A percentile compares a stretch with the other conserved stretches of the same genome.
Evolutionary conservation across 1,284 basidiomycete species (phyloP).

Genomic region (Fomes fomentarius): DNA sequence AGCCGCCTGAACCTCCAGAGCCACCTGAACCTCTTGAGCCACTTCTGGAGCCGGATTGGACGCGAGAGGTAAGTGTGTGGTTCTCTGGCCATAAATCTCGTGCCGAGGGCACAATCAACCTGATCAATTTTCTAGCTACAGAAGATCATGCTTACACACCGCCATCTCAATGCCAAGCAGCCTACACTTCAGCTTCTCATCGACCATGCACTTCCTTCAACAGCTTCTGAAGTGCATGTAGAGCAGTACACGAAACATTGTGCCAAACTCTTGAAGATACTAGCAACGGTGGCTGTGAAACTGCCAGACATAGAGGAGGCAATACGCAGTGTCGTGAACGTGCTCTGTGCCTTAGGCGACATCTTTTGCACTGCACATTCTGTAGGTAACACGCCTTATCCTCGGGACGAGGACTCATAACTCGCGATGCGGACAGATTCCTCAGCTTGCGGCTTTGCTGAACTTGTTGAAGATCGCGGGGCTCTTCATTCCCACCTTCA

Average conservation of each 20-base stretch:
- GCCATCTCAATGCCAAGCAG: slow-evolving; percentile 35
- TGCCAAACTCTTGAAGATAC: slow-evolving; percentile 48
- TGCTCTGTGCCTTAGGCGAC: slow-evolving; percentile 22
- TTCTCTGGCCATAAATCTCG: too few relatives aligned
- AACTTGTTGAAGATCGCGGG: slow-evolving; percentile 52
- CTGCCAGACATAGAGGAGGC: slow-evolving; percentile 18
- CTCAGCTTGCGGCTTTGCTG: slow-evolving; percentile 52
- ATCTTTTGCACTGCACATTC: slow-evolving; percentile 40
- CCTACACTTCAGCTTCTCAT: slow-evolving; percentile 62
- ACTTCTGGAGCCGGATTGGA: slow-evolving; percentile 40
- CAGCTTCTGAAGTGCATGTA: slow-evolving; percentile 32
- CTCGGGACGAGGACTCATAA: not conserved
- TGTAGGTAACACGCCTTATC: slow-evolving; percentile 39
- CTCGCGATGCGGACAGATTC: slow-evolving; percentile 37
- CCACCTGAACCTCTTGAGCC: slow-evolving; percentile 9
- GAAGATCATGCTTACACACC: slow-evolving; percentile 61
- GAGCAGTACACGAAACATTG: slow-evolving; percentile 48
- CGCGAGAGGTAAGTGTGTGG: slow-evolving; percentile 48
- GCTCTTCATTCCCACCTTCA: slow-evolving; percentile 54
- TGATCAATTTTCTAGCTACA: slow-evolving; percentile 47
- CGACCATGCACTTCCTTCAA: slow-evolving; percentile 36
- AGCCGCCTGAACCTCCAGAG: slow-evolving; percentile 23
- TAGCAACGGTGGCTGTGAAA: slow-evolving; percentile 38
- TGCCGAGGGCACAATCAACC: too few relatives aligned
- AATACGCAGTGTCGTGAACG: slow-evolving; percentile 13